Percentiles rank a stretch among this genome's conserved stretches.
These are phyloP conservation scores for Stylonectria norvegica DNA, from an alignment of 2,329 filamentous ascomycete genomes.

Conservation along the genomic window DNA sequence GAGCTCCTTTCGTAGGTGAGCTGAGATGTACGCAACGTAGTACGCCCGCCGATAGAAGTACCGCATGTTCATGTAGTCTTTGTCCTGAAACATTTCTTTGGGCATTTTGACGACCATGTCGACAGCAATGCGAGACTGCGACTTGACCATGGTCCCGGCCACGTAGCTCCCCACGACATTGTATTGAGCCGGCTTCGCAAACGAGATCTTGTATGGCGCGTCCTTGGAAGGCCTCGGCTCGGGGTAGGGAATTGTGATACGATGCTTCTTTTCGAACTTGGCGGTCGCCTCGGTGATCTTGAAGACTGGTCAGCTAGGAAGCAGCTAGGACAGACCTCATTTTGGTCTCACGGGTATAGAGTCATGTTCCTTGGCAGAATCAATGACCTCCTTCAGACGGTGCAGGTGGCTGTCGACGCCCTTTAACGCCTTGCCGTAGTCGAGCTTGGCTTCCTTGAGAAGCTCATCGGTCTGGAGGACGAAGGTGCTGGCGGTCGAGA, in stretches of 20 bases:
- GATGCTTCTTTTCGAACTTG: slow-evolving; percentile 63
- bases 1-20: slow-evolving; percentile 59
- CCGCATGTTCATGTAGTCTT: slow-evolving; percentile 88
- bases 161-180: slow-evolving; percentile 90
- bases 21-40: slow-evolving; percentile 79
- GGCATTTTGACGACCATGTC: slow-evolving; percentile 92
- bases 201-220: slow-evolving; percentile 77
- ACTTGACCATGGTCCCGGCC: slow-evolving; percentile 68
- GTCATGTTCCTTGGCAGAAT: slow-evolving; percentile 48
- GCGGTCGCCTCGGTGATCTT: slow-evolving; percentile 67
- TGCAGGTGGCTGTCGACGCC: slow-evolving; percentile 49
- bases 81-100: slow-evolving; percentile 75
- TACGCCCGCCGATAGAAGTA: slow-evolving; percentile 95
- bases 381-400: slow-evolving; percentile 51
- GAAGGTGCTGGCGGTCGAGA: slow-evolving; percentile 52
- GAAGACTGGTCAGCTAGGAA: slow-evolving; percentile 14
- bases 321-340: not conserved
- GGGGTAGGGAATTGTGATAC: slow-evolving; percentile 77
- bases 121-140: slow-evolving; percentile 56
- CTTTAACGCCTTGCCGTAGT: slow-evolving; percentile 48
- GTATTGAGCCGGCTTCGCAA: slow-evolving; percentile 69
- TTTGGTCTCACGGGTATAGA: slow-evolving; percentile 45
- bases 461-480: slow-evolving; percentile 59
- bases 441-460: slow-evolving; percentile 50
- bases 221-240: slow-evolving; percentile 73